Percentiles rank a stretch among this genome's conserved stretches.
These are phyloP conservation scores for Mastigamoeba balamuthi DNA, from an alignment of 78 protist species.

Conservation along the genomic window DNA sequence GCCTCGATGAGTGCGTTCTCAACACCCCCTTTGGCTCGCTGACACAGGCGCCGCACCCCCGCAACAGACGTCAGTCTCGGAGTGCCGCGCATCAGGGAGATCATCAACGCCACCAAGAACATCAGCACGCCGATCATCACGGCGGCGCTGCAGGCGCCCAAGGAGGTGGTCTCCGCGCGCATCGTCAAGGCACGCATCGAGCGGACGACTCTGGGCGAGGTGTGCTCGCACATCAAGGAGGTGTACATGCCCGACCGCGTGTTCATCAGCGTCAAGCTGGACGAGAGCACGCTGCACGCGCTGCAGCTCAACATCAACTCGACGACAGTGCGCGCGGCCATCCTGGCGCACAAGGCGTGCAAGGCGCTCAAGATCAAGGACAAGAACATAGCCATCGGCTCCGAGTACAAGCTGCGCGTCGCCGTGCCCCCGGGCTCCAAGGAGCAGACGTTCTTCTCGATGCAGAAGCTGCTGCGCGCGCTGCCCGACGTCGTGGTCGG, in stretches of 20 bases:
- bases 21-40: not conserved
- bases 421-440: not conserved
- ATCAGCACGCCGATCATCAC: slow-evolving; percentile 92
- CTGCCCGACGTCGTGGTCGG: slow-evolving; percentile 51
- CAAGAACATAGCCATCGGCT: not conserved
- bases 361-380: slow-evolving; percentile 53
- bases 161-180: slow-evolving; percentile 54
- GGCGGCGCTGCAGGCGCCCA: slow-evolving; percentile 43
- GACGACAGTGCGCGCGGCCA: slow-evolving; percentile 20
- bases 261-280: slow-evolving; percentile 63
- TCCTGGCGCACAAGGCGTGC: not conserved
- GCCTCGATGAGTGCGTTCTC: slow-evolving; percentile 79
- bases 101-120: slow-evolving; percentile 92
- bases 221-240: slow-evolving; percentile 49
- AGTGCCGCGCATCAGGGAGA: slow-evolving; percentile 83
- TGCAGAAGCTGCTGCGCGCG: slow-evolving; percentile 36
- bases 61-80: slow-evolving; percentile 36
- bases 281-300: slow-evolving; percentile 37
- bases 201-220: slow-evolving; percentile 76
- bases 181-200: slow-evolving; percentile 87
- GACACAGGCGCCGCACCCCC: too few species aligned
- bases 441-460: slow-evolving; percentile 2
- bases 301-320: slow-evolving; percentile 54
- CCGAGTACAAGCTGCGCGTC: slow-evolving; percentile 1
- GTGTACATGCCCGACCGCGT: slow-evolving; percentile 35